Base-by-base conservation (phyloP, 345 rosid species). In the Moringa oleifera region DNA sequence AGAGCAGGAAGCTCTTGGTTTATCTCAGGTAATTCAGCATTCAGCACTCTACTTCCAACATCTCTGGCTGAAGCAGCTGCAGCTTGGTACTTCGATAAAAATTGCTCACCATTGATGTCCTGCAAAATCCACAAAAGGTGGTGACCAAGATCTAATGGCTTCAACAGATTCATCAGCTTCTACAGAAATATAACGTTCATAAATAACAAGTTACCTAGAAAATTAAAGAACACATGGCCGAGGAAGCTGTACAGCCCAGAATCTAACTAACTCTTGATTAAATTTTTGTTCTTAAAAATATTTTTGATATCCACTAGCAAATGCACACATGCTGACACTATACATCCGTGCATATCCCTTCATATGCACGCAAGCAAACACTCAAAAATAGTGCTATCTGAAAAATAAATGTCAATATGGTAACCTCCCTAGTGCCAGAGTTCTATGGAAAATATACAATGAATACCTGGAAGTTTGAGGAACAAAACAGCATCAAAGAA, bases 21-120 rank as follows among this genome's bases (percentile, higher is more conserved):
- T 65, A 79, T 80, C 72, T 82, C 85, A 11, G 85, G 85, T 61
- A 76, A 57, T 57, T 73, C 82, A 18, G 63, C 60, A 54, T 74
- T 74, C 0, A 47, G 41, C 49, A 61, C 23, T 59, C 65, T 58
- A 21, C 37, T 60, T 53, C 53, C 65, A 37, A 31, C 50, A 51
- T 64, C 77, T 36, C 63, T 59, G 18, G 62, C 58, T 54, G 76
- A 71, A 68, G 58, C 66, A 55, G 47, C 7, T 56, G 18, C 74
- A 54, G 73, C 45, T 58, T 68, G 62, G 18, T 64, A 68, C 50
- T 53, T 5, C 55, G 62, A 53, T 9, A 31, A 23, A 24, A 63
- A 68, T 58, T 65, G 59, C 23, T 5, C 62, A 59, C 17, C 71
- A 18, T 61, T 45, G 10, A 53, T 53, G 57, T 51, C 69, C 83